These are phyloP conservation scores for Leishmania tarentolae DNA, from an alignment of 208 protist genomes.

Conservation along the genomic window DNA sequence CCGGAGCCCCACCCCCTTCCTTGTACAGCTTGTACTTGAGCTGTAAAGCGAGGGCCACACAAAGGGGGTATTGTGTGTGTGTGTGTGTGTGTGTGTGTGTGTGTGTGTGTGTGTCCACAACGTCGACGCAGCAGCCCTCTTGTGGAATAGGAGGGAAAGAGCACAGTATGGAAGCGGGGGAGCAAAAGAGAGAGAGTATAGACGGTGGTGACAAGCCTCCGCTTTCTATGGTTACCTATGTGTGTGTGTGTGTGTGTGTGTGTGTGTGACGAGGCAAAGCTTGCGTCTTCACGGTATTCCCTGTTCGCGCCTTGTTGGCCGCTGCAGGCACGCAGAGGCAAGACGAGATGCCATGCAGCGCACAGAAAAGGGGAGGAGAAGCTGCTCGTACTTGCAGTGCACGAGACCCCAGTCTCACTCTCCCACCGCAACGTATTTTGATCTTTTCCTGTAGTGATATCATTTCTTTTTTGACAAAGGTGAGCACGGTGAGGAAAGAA, in stretches of 20 bases:
- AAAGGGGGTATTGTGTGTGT: too few relatives aligned
- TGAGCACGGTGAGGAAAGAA: neutral
- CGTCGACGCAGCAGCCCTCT: neutral
- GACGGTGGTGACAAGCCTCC: neutral
- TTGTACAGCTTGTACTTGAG: neutral
- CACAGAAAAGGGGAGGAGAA: neutral
- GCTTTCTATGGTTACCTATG: neutral
- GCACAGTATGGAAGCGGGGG: neutral
- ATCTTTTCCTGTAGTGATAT: neutral
- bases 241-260: neutral
- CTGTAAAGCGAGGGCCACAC: neutral
- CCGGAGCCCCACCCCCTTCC: neutral
- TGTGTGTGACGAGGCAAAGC: neutral
- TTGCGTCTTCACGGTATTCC: neutral
- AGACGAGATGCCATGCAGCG: neutral
- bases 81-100: neutral
- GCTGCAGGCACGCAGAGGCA: neutral
- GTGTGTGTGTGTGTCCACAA: neutral
- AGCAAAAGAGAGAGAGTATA: neutral
- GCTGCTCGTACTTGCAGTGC: neutral
- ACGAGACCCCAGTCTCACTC: neutral
- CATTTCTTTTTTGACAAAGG: neutral
- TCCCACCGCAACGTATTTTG: neutral
- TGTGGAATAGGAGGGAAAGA: neutral
- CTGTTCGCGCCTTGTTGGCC: neutral